Base-by-base conservation (phyloP, 78 protist genomes). In the Goniomonas avonlea region DNA sequence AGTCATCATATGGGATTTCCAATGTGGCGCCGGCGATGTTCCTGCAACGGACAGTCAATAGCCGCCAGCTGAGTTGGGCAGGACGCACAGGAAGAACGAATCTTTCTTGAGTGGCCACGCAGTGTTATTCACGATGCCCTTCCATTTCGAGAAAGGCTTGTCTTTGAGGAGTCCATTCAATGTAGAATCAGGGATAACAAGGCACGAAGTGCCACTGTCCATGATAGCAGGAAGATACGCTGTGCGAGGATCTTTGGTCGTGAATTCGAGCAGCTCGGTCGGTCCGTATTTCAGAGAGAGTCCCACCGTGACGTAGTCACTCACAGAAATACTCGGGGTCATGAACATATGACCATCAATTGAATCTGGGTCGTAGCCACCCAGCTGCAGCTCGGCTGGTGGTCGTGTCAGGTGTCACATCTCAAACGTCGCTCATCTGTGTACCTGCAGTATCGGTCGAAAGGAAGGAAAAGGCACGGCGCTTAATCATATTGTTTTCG, bases 201-300 rank as follows among this genome's bases (percentile, higher is more conserved):
- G 56, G 75, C 75, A 68, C 25, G 75, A 68, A 0, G 75, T 68
- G 27, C 75, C 75, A 13, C 58, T 41, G 75, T 68, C 75, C 75
- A 68, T 68, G 56, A 68, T 39, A 13, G 75, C 75, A 17, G 75
- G 75, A 35, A 68, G 29, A 32, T 68, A 68, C 35, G 59, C 59
- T 7, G 43, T 9, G 39, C 75, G 48, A 3, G 75, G 75, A 23
- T 68, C 20, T 23, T 39, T 17, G 3, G 75, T 29, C 75, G 17
- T 68, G 56, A 68, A 68, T 1, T 68, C 40, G 21, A 68, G 31
- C 3, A 68, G 75, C 56, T 68, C 75, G n/a, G 5, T 39, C 5
- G 38, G 29, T 15, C 75, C 75, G 23, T 68, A 68, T 27, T 68
- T 68, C 37, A 68, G 75, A 5, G 75, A 68, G 58, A 68, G 40